Evolutionary conservation across 805 yeast species (phyloP), one percentile per base, ranked within the genome.

Genomic region (Suhomyces kilbournensis): DNA sequence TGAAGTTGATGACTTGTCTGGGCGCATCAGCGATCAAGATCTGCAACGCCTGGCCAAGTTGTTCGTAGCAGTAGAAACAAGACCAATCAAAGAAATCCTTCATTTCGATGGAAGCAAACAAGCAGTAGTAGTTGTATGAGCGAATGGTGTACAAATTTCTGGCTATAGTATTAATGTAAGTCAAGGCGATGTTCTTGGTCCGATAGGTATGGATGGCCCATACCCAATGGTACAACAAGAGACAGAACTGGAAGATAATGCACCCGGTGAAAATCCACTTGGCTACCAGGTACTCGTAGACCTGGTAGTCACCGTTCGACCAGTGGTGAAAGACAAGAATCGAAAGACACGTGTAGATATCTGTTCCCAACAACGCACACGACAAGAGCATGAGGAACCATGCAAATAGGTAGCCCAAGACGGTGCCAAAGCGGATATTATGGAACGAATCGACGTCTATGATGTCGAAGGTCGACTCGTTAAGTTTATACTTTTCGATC

Each of bases 21-120:
- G 97, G 97, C 15, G 91, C 78, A 59, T 90, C 96, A 0, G 96
- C 91, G 44, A 88, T 71, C 8, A 90, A 60, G 58, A 90, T 77
- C 45, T 74, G 75, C 44, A 81, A 71, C 12, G 87, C 86, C 49
- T 81, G 80, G 59, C 86, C 85, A 49, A 86, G 71, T 47, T 88
- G 84, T 56, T 80, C 81, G 67, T 82, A 88, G 2, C 84, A 77
- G 57, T 79, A 80, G 55, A 90, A 81, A 8, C 90, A 81, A 48
- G 84, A 66, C 78, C 86, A 84, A 58, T 89, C 94, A 58, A 81
- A 81, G 39, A 79, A 78, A 19, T 77, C 77, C 39, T 81, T 88
- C 39, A 77, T 78, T 28, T 88, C 82, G 45, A 90, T 85, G 56
- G 79, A 79, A 59, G 85, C 81, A 64, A 85, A 85, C 23, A 90